phyloP scores from a whole-genome alignment of 768 basidiomycete genomes.

The Tulasnella sp. region DNA sequence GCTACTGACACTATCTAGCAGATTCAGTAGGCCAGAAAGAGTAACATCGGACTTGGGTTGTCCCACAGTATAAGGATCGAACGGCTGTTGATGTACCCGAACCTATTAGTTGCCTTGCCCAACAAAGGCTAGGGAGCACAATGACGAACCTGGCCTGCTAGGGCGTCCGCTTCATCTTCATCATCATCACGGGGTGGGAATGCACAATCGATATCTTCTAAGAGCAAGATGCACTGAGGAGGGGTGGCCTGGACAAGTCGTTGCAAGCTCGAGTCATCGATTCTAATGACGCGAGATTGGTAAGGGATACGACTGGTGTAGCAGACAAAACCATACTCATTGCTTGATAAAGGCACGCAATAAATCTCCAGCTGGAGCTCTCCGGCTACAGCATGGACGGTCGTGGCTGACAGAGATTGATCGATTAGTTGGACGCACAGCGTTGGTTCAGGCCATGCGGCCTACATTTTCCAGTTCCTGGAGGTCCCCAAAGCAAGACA shows the following conservation, averaged over 20 bases:
- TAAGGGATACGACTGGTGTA: background rate
- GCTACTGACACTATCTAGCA: constrained; percentile 70
- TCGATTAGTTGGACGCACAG: background rate
- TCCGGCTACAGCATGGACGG: constrained; percentile 76
- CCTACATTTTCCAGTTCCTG: constrained; percentile 33
- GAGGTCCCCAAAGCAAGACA: constrained; percentile 28
- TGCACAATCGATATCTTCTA: constrained; percentile 88
- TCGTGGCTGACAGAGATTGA: constrained; percentile 31
- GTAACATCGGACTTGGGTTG: constrained; percentile 31
- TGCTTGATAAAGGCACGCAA: constrained; percentile 60
- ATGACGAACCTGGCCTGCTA: no score
- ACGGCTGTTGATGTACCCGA: background rate
- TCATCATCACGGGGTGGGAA: constrained; percentile 51
- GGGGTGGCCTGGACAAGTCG: constrained; percentile 81
- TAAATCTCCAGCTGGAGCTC: constrained; percentile 85
- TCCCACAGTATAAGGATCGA: background rate
- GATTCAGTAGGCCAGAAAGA: constrained; percentile 70
- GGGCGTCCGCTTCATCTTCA: background rate
- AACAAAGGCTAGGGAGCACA: no score
- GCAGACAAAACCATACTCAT: background rate
- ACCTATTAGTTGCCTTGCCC: no score
- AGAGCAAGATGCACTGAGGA: constrained; percentile 67
- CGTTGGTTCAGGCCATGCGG: background rate
- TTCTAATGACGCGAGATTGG: constrained; percentile 21
- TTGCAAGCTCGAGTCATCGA: constrained; percentile 74